phyloP scores from a whole-genome alignment of 345 rosid species.

The Nasturtium officinale region DNA sequence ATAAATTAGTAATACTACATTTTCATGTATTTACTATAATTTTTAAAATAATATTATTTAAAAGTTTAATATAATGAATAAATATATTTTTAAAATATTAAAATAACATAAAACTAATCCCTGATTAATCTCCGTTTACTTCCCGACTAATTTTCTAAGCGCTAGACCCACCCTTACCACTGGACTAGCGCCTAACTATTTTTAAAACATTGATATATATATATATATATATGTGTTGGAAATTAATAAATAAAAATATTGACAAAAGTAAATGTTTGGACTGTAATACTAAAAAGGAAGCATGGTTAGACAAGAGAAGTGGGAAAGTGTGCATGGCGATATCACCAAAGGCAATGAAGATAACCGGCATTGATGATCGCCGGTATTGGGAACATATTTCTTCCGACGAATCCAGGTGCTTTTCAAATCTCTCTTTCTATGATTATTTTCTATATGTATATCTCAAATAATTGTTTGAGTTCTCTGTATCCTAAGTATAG shows the following conservation, averaged over 20 bases:
- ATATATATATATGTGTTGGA: too few species aligned
- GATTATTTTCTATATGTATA: neutral
- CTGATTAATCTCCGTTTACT: too few species aligned
- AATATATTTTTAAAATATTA: too few species aligned
- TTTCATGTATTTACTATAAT: too few species aligned
- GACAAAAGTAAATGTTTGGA: conserved; percentile 30
- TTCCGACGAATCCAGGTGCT: conserved; percentile 84
- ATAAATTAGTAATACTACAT: too few species aligned
- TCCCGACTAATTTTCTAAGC: too few species aligned
- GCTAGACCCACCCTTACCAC: too few species aligned
- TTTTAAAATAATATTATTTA: too few species aligned
- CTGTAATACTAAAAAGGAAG: conserved; percentile 50
- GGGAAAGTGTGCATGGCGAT: conserved; percentile 69
- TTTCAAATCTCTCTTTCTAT: neutral
- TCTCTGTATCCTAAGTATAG: neutral
- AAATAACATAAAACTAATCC: too few species aligned
- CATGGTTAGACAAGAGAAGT: conserved; percentile 77
- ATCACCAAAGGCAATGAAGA: conserved; percentile 77
- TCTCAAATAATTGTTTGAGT: neutral
- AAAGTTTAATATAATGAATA: too few species aligned
- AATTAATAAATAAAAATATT: neutral
- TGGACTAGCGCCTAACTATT: too few species aligned
- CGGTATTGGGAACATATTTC: conserved; percentile 84
- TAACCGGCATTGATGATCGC: conserved; percentile 87
- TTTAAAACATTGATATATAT: too few species aligned